A percentile compares a stretch with the other conserved stretches of the same genome.
Conservation (phyloP, 1,284 basidiomycete species). For the Ganoderma boninense region DNA sequence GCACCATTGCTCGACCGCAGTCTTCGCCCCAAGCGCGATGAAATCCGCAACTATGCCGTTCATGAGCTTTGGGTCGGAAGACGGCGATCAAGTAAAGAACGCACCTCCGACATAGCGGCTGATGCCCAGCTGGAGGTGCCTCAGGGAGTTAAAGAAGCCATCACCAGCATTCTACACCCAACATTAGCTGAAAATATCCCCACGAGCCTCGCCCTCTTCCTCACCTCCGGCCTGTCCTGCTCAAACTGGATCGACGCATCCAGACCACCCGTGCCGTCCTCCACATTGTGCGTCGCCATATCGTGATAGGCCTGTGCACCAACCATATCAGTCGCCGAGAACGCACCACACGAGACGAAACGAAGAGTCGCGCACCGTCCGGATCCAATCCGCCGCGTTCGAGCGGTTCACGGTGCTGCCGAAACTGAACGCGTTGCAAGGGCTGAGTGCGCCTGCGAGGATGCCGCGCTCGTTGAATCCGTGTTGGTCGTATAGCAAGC, state of each 20-base stretch:
- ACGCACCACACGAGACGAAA: neutral
- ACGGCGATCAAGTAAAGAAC: neutral
- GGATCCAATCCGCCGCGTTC: slow-evolving; percentile 21
- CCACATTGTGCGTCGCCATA: slow-evolving; percentile 38
- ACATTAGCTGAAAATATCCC: neutral
- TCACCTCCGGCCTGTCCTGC: slow-evolving; percentile 33
- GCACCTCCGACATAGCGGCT: slow-evolving; percentile 21
- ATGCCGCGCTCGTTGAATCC: slow-evolving; percentile 16
- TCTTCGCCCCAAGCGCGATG: slow-evolving; percentile 36
- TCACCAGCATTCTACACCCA: slow-evolving; percentile 32
- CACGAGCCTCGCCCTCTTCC: neutral
- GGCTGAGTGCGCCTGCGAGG: neutral
- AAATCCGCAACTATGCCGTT: slow-evolving; percentile 35
- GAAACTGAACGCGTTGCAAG: slow-evolving; percentile 12
- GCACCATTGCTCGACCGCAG: slow-evolving; percentile 34
- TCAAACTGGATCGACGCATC: slow-evolving; percentile 41
- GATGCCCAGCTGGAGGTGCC: slow-evolving; percentile 17
- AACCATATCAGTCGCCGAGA: neutral
- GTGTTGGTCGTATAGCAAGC: slow-evolving; percentile 14
- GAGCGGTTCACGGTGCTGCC: slow-evolving; percentile 14
- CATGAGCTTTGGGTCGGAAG: neutral
- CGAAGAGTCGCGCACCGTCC: slow-evolving; percentile 5
- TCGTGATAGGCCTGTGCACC: slow-evolving; percentile 34
- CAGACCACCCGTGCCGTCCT: slow-evolving; percentile 38
- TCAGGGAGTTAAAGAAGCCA: slow-evolving; percentile 37